These are phyloP conservation scores for Candida easanensis DNA, from an alignment of 805 yeast genomes.

Conservation along the genomic window DNA sequence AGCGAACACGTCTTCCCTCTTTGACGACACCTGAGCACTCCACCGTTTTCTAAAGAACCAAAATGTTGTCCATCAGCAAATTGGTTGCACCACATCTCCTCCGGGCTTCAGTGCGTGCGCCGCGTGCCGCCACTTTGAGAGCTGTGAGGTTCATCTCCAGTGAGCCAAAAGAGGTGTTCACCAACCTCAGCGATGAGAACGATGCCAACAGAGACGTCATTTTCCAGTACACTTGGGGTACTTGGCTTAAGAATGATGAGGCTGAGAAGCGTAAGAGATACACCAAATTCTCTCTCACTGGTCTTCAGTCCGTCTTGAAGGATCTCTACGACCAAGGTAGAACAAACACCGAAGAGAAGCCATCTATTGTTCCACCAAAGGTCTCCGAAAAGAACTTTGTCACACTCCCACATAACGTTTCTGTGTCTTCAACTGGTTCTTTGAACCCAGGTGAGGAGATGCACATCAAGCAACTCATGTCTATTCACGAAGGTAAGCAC, in stretches of 20 bases:
- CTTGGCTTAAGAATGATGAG: conserved; percentile 84
- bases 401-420: conserved; percentile 48
- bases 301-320: conserved; percentile 54
- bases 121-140: conserved; percentile 1
- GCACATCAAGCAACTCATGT: conserved; percentile 66
- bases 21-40: too few relatives aligned
- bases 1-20: too few relatives aligned
- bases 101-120: conserved; percentile 7
- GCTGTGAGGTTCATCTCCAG: conserved; percentile 29
- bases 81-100: conserved; percentile 12
- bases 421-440: conserved; percentile 41
- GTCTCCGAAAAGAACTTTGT: conserved; percentile 38
- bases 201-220: conserved; percentile 72
- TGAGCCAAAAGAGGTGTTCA: conserved; percentile 36
- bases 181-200: conserved; percentile 54
- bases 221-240: conserved; percentile 91
- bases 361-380: conserved; percentile 32
- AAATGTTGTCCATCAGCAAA: conserved; percentile 20
- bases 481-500: conserved; percentile 92
- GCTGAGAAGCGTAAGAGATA: conserved; percentile 71
- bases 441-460: conserved; percentile 42
- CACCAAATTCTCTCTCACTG: conserved; percentile 80
- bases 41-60: too few relatives aligned
- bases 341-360: conserved; percentile 29
- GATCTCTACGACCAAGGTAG: conserved; percentile 39